Evolutionary conservation across 345 rosid species (phyloP).

Genomic region (Eucalyptus regnans): DNA sequence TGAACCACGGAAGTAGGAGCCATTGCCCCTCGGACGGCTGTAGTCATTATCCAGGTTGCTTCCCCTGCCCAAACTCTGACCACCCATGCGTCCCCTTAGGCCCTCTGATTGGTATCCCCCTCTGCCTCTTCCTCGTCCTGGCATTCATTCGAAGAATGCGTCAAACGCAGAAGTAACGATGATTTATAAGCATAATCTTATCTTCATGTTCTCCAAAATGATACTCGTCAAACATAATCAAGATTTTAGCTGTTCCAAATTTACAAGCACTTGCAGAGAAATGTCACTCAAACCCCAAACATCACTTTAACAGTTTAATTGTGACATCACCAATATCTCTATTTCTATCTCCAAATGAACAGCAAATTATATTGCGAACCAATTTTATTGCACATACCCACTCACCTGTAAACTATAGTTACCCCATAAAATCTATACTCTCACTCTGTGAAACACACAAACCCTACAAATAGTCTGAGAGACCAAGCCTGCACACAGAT

Average conservation of each 20-base stretch:
- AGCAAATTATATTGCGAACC: background rate
- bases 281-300: background rate
- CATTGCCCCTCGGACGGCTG: conserved; percentile 16
- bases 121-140: conserved; percentile 67
- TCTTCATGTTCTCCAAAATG: background rate
- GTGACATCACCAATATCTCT: background rate
- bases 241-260: background rate
- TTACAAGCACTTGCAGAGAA: background rate
- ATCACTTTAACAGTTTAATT: background rate
- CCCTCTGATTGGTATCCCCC: conserved; percentile 57
- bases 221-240: background rate
- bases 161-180: background rate
- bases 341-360: background rate
- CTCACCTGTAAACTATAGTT: background rate
- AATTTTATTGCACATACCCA: background rate
- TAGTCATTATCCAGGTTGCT: conserved; percentile 43
- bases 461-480: background rate
- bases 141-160: background rate
- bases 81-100: conserved; percentile 52
- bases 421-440: background rate
- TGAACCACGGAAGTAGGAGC: background rate
- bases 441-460: background rate
- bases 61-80: conserved; percentile 54
- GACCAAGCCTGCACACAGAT: background rate
- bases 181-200: background rate